A percentile compares a stretch with the other conserved stretches of the same genome.
phyloP scores from a whole-genome alignment of 2,329 filamentous ascomycete genomes.

The Neobulgaria alba region DNA sequence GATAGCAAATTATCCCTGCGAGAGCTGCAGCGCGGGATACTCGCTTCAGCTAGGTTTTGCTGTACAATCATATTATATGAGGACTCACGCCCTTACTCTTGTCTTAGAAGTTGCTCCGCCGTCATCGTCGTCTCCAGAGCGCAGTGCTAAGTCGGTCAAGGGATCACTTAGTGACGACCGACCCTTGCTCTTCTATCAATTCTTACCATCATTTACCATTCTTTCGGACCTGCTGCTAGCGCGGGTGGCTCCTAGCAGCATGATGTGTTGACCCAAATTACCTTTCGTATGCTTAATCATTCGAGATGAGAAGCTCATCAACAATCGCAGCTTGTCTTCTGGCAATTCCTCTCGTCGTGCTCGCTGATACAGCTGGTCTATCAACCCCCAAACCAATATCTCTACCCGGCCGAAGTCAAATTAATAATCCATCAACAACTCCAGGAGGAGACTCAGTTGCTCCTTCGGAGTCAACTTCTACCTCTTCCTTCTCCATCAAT shows the following conservation, averaged over 20 bases:
- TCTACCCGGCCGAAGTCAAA: too few relatives aligned
- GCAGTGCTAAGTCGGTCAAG: slow-evolving; percentile 18
- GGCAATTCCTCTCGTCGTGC: neutral
- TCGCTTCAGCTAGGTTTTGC: slow-evolving; percentile 7
- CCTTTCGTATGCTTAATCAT: neutral
- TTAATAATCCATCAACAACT: too few relatives aligned
- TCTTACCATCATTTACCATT: slow-evolving; percentile 15
- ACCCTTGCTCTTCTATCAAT: slow-evolving; percentile 11
- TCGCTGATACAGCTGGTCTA: neutral
- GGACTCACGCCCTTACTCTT: slow-evolving; percentile 15
- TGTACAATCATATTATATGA: slow-evolving; percentile 19
- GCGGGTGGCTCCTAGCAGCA: slow-evolving; percentile 10
- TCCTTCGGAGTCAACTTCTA: neutral
- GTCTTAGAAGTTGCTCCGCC: slow-evolving; percentile 13
- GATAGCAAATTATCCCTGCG: slow-evolving; percentile 8
- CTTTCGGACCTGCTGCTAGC: slow-evolving; percentile 10
- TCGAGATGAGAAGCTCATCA: neutral
- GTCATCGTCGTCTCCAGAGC: slow-evolving; percentile 13
- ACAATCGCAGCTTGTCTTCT: neutral
- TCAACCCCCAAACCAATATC: too few relatives aligned
- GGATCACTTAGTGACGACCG: slow-evolving; percentile 18
- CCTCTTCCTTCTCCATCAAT: neutral
- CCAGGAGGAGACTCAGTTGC: too few relatives aligned
- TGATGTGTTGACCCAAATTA: slow-evolving; percentile 18
- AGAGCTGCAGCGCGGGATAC: slow-evolving; percentile 19